A percentile compares a stretch with the other conserved stretches of the same genome.
Conservation (phyloP, 2,329 filamentous ascomycete species). For the Alternaria panax region DNA sequence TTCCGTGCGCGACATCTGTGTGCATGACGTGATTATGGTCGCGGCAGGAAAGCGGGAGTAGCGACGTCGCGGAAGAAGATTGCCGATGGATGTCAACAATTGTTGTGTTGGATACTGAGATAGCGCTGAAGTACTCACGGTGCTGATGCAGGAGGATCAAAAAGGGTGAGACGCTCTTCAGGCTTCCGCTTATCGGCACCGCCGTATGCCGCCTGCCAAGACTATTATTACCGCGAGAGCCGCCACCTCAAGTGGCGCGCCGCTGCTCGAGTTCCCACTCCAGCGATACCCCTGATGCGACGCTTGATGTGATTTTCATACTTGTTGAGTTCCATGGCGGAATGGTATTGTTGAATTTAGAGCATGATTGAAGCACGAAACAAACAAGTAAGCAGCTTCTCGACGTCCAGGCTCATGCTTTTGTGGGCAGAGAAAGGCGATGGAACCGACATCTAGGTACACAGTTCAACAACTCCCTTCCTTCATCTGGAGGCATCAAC, state of each 20-base stretch:
- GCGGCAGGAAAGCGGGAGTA: not conserved
- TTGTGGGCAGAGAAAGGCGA: not conserved
- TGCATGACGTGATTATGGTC: constrained; percentile 16
- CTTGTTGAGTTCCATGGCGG: not conserved
- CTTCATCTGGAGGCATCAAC: not conserved
- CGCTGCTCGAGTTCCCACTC: not conserved
- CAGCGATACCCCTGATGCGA: not conserved
- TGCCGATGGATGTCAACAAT: not conserved
- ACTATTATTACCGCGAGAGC: not conserved
- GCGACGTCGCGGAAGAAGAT: not conserved
- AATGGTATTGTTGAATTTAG: not conserved
- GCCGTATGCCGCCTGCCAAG: constrained; percentile 6
- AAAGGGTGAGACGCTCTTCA: constrained; percentile 4
- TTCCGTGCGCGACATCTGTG: constrained; percentile 15
- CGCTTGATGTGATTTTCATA: not conserved
- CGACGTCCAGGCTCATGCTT: not conserved
- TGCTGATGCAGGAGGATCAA: constrained; percentile 9
- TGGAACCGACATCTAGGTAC: not conserved
- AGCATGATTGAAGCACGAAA: not conserved
- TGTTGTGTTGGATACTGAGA: not conserved
- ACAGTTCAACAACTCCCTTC: not conserved
- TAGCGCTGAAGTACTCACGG: not conserved
- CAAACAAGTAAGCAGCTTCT: not conserved
- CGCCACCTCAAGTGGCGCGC: not conserved
- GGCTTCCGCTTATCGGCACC: not conserved